These are phyloP conservation scores for Tremellales sp. DNA, from an alignment of 1,284 basidiomycete species.

Conservation along the genomic window DNA sequence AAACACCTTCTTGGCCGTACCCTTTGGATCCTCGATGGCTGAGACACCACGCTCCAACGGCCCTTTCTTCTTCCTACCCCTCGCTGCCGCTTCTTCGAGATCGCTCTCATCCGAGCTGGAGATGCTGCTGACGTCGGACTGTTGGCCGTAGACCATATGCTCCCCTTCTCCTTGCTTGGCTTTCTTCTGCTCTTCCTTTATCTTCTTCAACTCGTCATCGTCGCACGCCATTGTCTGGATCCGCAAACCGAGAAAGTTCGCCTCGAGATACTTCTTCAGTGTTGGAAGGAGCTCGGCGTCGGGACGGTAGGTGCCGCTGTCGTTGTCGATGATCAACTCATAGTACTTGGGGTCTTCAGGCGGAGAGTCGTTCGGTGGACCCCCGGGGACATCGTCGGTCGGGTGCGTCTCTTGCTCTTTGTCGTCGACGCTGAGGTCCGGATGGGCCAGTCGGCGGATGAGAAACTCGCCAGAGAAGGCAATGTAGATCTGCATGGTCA, in stretches of 20 bases:
- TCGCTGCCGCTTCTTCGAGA: conserved; percentile 21
- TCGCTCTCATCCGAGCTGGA: conserved; percentile 31
- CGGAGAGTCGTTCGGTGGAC: conserved; percentile 23
- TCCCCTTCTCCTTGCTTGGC: conserved; percentile 32
- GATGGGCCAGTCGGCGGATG: conserved; percentile 27
- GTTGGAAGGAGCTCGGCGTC: conserved; percentile 48
- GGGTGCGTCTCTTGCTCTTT: conserved; percentile 39
- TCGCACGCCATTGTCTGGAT: conserved; percentile 58
- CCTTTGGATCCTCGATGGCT: conserved; percentile 16
- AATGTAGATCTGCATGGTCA: conserved; percentile 32
- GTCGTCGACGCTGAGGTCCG: conserved; percentile 28
- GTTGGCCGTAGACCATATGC: conserved; percentile 29
- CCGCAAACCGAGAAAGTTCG: conserved; percentile 64
- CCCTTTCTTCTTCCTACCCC: conserved; percentile 3
- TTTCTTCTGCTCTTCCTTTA: conserved; percentile 37
- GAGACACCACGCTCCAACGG: conserved; percentile 14
- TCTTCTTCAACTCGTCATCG: conserved; percentile 53
- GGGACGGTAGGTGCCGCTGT: conserved; percentile 55
- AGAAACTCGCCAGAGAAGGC: conserved; percentile 44
- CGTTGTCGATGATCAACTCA: conserved; percentile 56
- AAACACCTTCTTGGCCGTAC: conserved; percentile 4
- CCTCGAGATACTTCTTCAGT: conserved; percentile 51
- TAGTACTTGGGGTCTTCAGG: conserved; percentile 43
- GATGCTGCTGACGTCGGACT: conserved; percentile 19
- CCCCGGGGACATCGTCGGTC: conserved; percentile 24